Conservation (phyloP, 306 rosid species). For the Rubus idaeus region DNA sequence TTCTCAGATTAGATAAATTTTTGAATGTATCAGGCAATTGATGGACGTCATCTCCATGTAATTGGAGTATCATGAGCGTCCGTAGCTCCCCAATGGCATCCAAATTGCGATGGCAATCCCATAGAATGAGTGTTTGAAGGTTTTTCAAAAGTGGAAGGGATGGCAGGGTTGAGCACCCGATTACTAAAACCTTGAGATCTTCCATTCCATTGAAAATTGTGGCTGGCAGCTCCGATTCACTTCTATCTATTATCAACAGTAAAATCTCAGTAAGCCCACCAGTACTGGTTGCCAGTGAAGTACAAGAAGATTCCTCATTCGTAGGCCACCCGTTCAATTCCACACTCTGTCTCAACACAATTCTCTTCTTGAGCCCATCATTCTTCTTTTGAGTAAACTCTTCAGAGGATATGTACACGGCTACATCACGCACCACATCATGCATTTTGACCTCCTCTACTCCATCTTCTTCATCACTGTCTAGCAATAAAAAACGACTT, state of each 20-base stretch:
- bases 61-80: background rate
- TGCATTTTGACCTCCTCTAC: background rate
- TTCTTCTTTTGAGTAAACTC: background rate
- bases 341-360: background rate
- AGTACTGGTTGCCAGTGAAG: background rate
- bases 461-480: background rate
- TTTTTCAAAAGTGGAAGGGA: background rate
- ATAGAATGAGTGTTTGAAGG: conserved; percentile 2
- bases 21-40: background rate
- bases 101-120: background rate
- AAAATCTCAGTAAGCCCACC: background rate
- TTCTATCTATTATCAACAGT: too few species aligned
- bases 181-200: conserved; percentile 10
- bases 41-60: background rate
- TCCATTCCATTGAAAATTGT: background rate
- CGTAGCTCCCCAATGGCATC: conserved; percentile 2
- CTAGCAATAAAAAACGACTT: background rate
- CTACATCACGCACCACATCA: conserved; percentile 13
- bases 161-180: background rate
- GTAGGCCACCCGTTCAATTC: background rate
- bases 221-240: background rate
- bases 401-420: background rate
- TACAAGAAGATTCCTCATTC: too few species aligned
- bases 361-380: background rate
- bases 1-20: background rate